Conservation (phyloP, 2,329 filamentous ascomycete species). For the Penicillium sp. region DNA sequence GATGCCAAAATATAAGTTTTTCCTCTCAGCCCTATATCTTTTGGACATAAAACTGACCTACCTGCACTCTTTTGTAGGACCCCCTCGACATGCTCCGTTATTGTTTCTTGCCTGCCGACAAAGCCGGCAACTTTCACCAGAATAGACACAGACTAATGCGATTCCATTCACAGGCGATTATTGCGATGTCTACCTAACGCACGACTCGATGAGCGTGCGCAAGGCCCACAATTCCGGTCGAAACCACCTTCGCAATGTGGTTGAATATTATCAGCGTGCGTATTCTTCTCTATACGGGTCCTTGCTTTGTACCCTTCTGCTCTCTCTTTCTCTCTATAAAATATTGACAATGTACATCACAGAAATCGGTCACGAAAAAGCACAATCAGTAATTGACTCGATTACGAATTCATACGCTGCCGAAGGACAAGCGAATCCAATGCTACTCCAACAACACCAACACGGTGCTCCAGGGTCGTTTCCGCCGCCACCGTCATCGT, state of each 20-base stretch:
- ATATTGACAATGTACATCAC: conserved; percentile 12
- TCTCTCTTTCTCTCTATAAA: neutral
- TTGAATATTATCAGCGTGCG: conserved; percentile 94
- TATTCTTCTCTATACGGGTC: neutral
- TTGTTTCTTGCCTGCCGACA: no score
- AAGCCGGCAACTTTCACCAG: conserved; percentile 7
- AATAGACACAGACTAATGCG: neutral
- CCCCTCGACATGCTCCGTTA: conserved; percentile 4
- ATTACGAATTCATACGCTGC: conserved; percentile 95
- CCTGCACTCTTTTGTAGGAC: conserved; percentile 66
- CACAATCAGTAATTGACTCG: conserved; percentile 95
- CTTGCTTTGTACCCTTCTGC: neutral
- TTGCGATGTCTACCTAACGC: conserved; percentile 99
- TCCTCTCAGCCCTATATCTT: conserved; percentile 9
- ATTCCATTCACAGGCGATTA: conserved; percentile 66
- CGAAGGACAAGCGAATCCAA: conserved; percentile 87
- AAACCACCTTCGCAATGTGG: conserved; percentile 95
- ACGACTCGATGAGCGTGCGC: conserved; percentile 99
- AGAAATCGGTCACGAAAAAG: conserved; percentile 98
- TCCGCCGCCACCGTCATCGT: conserved; percentile 53
- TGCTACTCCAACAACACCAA: conserved; percentile 56
- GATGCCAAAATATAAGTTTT: conserved; percentile 81
- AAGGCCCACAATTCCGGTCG: conserved; percentile 96
- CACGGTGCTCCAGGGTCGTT: conserved; percentile 50
- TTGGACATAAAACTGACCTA: conserved; percentile 31